phyloP scores from a whole-genome alignment of 352 stramenopile genomes.

The Thalassiosira hispida region DNA sequence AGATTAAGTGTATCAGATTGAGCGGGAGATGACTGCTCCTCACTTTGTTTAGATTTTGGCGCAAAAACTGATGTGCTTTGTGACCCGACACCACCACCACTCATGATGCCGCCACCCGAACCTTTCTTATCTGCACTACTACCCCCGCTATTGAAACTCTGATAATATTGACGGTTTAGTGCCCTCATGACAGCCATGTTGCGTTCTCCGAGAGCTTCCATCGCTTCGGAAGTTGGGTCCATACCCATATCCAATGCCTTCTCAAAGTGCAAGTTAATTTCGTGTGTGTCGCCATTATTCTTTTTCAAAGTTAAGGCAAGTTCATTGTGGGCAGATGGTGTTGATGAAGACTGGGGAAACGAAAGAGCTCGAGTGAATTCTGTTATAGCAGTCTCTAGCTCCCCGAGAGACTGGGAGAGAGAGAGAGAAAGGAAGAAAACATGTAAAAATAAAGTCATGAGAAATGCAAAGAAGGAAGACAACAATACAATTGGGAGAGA shows the following conservation, averaged over 20 bases:
- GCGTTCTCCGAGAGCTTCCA: conserved; percentile 53
- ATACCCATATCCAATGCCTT: conserved; percentile 54
- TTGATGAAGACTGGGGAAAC: conserved; percentile 42
- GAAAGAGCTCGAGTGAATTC: conserved; percentile 52
- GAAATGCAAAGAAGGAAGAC: not conserved
- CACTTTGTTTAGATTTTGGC: conserved; percentile 21
- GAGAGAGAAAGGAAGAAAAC: not conserved
- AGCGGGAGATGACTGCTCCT: conserved; percentile 18
- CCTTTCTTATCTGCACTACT: conserved; percentile 6
- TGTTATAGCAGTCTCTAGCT: conserved; percentile 38
- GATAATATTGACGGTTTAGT: conserved; percentile 54
- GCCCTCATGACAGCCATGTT: conserved; percentile 57
- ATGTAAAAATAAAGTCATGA: too few relatives aligned
- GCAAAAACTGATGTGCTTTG: conserved; percentile 53
- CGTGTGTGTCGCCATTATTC: conserved; percentile 42
- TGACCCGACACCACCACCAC: conserved; percentile 41
- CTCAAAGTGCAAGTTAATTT: conserved; percentile 59
- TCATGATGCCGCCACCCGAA: conserved; percentile 50
- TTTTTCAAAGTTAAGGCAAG: conserved; percentile 46
- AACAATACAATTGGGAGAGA: not conserved
- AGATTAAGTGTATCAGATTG: conserved; percentile 43
- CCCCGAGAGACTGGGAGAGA: conserved; percentile 25
- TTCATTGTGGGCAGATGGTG: conserved; percentile 46
- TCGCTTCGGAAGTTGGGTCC: conserved; percentile 55
- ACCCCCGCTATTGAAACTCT: conserved; percentile 22